Base-by-base conservation (phyloP, 306 rosid species). In the Vigna nakashimae region DNA sequence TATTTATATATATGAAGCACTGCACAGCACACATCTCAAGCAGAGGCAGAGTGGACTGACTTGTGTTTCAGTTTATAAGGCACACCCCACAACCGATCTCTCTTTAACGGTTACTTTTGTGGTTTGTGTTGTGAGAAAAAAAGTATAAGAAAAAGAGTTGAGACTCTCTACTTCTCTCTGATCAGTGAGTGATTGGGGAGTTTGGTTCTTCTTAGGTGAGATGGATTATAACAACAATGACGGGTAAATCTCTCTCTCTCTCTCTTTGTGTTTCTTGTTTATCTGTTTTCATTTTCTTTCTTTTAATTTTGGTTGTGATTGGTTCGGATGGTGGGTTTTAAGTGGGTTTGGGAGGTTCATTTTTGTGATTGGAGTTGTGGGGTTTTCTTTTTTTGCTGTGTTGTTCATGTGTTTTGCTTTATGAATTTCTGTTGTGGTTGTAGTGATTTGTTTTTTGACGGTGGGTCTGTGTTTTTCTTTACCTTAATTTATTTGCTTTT, bases 151-250 rank as follows among this genome's bases (percentile, higher is more conserved):
- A 45, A 18, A 42, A 0, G 32, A 65, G 6, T 1, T 43, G 30
- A 51, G 40, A 45, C 45, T 79, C 46, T 42, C 1, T 40, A 2
- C 2, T 9, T 42, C 46, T 42, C 45, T 79, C 50, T 72, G 83
- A 84, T 84, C 83, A 73, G 78, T 57, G 73, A 73, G 22, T 57
- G 66, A 68, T 24, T 64, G 48, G 40, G 17, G 77, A 58, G 69
- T 85, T 75, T 55, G 22, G 48, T 80, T 70, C 55, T 18, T 60
- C 49, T 73, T 79, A 36, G 26, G 71, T 60, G 43, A 50, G 72
- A 94, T 94, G 97, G 96, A 91, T 82, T 82, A 58, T 80, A 80
- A 65, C 87, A 84, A 70, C 82, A 86, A 70, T 59, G 71, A 85
- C 83, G 75, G 86, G 97, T 92, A 89, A 89, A 82, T 77, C 72